Evolutionary conservation across 2,329 filamentous ascomycete species (phyloP).

Genomic region (Ambrosiella cleistominuta): DNA sequence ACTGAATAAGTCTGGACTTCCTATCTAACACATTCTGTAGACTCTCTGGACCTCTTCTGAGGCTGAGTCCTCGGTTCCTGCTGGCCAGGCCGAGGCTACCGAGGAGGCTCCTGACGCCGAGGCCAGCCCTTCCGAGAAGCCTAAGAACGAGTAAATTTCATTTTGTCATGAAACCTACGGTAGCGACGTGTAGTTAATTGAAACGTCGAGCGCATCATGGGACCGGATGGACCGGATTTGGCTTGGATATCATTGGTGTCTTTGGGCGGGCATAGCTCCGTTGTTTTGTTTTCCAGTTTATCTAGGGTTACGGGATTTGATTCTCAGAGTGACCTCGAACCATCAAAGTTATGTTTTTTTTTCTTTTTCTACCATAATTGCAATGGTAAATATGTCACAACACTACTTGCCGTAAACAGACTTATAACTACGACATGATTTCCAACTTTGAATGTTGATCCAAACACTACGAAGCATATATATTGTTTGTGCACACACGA

Average conservation of each 20-base stretch:
- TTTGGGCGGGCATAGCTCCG: constrained; percentile 7
- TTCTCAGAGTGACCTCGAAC: constrained; percentile 4
- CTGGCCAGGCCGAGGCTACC: constrained; percentile 31
- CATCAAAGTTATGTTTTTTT: constrained; percentile 9
- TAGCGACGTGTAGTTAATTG: constrained; percentile 18
- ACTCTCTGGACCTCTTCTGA: constrained; percentile 99
- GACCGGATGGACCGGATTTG: constrained; percentile 4
- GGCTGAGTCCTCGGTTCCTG: constrained; percentile 58
- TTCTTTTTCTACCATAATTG: constrained; percentile 4
- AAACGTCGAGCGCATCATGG: constrained; percentile 15
- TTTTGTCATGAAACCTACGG: constrained; percentile 23
- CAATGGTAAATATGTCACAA: not conserved
- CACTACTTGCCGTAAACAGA: too few species aligned
- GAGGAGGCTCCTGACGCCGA: constrained; percentile 34
- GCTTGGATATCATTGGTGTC: constrained; percentile 10
- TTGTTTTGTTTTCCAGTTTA: constrained; percentile 8
- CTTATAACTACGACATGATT: too few species aligned
- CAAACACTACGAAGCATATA: too few species aligned
- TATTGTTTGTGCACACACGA: too few species aligned
- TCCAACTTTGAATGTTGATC: too few species aligned
- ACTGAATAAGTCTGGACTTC: constrained; percentile 18
- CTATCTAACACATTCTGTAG: constrained; percentile 28
- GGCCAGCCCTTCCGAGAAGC: constrained; percentile 40
- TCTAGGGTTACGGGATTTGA: constrained; percentile 2
- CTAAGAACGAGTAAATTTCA: constrained; percentile 46